phyloP scores from a whole-genome alignment of 371 early-diverging fungal genomes.

The Ordospora pajunii region DNA sequence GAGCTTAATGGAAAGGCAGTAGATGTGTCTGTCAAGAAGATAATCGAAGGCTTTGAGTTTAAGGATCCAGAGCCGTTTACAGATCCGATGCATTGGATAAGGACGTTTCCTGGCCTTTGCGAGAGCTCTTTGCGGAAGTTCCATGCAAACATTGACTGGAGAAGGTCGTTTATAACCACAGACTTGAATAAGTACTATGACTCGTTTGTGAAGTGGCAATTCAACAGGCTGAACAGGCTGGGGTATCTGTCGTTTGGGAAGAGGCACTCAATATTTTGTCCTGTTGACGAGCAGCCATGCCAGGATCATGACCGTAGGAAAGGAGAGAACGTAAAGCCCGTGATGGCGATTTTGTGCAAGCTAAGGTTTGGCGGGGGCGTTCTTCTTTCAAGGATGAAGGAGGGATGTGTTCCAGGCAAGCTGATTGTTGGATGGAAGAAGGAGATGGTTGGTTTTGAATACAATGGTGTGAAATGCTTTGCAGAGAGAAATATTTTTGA shows the following conservation, averaged over 20 bases:
- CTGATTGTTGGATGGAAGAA: neutral
- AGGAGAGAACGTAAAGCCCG: constrained; percentile 92
- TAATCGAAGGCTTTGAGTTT: constrained; percentile 82
- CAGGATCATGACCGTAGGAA: constrained; percentile 97
- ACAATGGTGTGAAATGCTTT: constrained; percentile 4
- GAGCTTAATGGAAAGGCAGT: constrained; percentile 68
- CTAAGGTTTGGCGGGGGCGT: neutral
- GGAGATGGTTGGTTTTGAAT: constrained; percentile 12
- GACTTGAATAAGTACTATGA: constrained; percentile 97
- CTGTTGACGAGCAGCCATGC: constrained; percentile 91
- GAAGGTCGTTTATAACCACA: constrained; percentile 94
- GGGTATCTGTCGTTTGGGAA: constrained; percentile 88
- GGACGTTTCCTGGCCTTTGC: constrained; percentile 84
- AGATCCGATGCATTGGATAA: constrained; percentile 84
- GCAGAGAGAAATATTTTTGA: constrained; percentile 22
- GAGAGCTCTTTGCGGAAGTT: constrained; percentile 72
- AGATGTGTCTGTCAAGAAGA: constrained; percentile 79
- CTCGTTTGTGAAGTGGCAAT: constrained; percentile 96
- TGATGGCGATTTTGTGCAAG: constrained; percentile 70
- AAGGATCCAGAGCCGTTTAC: constrained; percentile 84
- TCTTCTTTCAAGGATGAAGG: constrained; percentile 15
- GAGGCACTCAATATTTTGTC: constrained; percentile 92
- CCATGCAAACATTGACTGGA: constrained; percentile 88
- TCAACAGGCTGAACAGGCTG: constrained; percentile 73
- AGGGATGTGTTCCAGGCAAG: neutral